Evolutionary conservation across 371 early-diverging fungal species (phyloP), one percentile per base, ranked within the genome.

Genomic region (Zopfochytrium polystomum): DNA sequence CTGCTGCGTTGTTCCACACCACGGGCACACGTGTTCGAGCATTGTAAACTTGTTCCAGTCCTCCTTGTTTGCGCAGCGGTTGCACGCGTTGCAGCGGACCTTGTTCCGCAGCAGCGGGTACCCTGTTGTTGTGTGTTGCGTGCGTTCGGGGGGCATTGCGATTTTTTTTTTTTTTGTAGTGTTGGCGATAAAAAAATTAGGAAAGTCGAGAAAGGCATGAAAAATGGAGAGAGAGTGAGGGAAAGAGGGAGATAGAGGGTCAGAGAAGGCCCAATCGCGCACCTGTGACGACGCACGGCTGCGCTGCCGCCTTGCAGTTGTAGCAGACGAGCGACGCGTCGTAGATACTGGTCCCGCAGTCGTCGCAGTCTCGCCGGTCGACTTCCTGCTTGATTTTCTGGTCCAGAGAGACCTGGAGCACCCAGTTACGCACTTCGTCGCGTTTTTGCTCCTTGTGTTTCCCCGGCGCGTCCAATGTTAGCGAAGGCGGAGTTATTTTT

Each of bases 11-110:
- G 62, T 69, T 9, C 67, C 70, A 53, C 77, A 76, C 73, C 73
- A 76, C 25, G 77, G 77, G 43, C 77, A 76, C n/a, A 71, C 72
- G 46, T 74, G 55, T 48, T 79, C 79, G 47, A 64, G 58, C 72
- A 77, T 72, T 3, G 78, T 69, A 55, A 75, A 82, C 67, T 72
- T 76, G 60, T 82, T 82, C 82, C 82, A 82, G 58, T 82, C 82
- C 22, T 80, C 80, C 59, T 73, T 77, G 70, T 80, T 82, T 20
- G 82, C 82, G 13, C 50, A 56, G 11, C 65, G 60, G 4, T 43
- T 60, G 67, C 82, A 82, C 3, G 48, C 53, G 45, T 48, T 62
- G 58, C 82, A 82, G 48, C 64, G 60, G n/a, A 72, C 76, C 33
- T 63, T 66, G 57, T 72, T 74, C 35, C 70, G 52, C 27, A 72